Conservation (phyloP, 148 eudicot genomes). For the Bassia scoparia region DNA sequence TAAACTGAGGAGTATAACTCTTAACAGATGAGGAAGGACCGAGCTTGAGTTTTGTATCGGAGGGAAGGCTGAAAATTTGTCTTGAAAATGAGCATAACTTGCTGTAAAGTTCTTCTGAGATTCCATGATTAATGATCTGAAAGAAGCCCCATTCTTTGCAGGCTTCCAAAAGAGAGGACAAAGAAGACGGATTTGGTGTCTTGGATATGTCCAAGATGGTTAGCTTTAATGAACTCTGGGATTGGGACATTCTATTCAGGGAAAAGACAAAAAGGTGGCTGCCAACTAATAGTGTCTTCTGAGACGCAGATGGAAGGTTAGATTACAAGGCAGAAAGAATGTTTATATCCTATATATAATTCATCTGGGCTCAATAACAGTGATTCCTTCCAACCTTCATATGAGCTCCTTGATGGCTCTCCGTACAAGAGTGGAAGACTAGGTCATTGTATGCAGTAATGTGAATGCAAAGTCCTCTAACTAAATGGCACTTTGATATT, state of each 20-base stretch:
- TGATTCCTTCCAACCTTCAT: slow-evolving; percentile 4
- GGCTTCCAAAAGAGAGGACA: slow-evolving; percentile 58
- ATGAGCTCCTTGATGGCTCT: slow-evolving; percentile 11
- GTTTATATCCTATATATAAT: slow-evolving; percentile 18
- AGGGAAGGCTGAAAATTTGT: slow-evolving; percentile 53
- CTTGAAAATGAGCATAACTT: slow-evolving; percentile 45
- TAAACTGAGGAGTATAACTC: slow-evolving; percentile 77
- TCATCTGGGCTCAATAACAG: background rate
- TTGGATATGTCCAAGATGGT: slow-evolving; percentile 66
- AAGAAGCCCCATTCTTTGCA: slow-evolving; percentile 93
- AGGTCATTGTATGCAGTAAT: slow-evolving; percentile 18
- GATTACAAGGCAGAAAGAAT: slow-evolving; percentile 34
- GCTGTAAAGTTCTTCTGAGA: slow-evolving; percentile 47
- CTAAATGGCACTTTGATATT: background rate
- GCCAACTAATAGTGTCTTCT: slow-evolving; percentile 32
- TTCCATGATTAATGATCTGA: slow-evolving; percentile 74
- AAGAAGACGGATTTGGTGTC: slow-evolving; percentile 44
- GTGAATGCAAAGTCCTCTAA: slow-evolving; percentile 17
- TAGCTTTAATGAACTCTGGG: slow-evolving; percentile 48
- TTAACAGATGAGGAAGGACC: slow-evolving; percentile 65
- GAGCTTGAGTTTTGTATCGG: slow-evolving; percentile 57
- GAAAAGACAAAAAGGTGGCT: slow-evolving; percentile 30
- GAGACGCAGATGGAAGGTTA: slow-evolving; percentile 37
- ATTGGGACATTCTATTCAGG: slow-evolving; percentile 48
- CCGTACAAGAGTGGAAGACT: slow-evolving; percentile 10